Conservation (phyloP, 2,329 filamentous ascomycete species). For the Alternaria panax region DNA sequence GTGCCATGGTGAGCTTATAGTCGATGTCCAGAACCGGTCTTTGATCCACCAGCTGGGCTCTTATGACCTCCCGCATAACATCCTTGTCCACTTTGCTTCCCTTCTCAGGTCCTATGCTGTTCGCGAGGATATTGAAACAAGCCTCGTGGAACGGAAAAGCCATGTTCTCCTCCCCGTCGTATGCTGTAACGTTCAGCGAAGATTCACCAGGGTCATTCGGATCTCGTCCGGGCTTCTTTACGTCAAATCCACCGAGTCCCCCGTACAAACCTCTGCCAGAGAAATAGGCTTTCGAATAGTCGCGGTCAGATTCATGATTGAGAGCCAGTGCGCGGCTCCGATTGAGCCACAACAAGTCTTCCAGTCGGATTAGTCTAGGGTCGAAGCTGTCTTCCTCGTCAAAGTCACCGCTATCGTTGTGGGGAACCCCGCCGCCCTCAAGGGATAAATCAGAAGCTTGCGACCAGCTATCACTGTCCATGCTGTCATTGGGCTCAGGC, state of each 20-base stretch:
- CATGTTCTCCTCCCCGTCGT: neutral
- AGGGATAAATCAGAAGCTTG: slow-evolving; percentile 9
- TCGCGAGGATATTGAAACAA: slow-evolving; percentile 27
- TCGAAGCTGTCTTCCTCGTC: slow-evolving; percentile 24
- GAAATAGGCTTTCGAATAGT: slow-evolving; percentile 21
- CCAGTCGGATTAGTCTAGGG: slow-evolving; percentile 11
- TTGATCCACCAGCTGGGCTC: slow-evolving; percentile 5
- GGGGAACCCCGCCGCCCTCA: neutral
- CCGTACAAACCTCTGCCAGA: slow-evolving; percentile 20
- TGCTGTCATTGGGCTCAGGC: neutral
- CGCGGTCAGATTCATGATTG: slow-evolving; percentile 7
- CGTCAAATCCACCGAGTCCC: slow-evolving; percentile 15
- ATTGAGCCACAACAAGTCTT: slow-evolving; percentile 25
- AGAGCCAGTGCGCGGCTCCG: slow-evolving; percentile 21
- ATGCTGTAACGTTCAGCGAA: slow-evolving; percentile 12
- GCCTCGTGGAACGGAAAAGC: slow-evolving; percentile 30
- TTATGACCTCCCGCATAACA: slow-evolving; percentile 15
- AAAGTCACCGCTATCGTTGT: slow-evolving; percentile 1
- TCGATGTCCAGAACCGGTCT: slow-evolving; percentile 15
- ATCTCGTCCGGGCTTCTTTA: slow-evolving; percentile 12
- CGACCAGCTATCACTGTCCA: slow-evolving; percentile 5
- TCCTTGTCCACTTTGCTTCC: slow-evolving; percentile 20
- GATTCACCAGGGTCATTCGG: slow-evolving; percentile 12
- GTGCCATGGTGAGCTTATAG: slow-evolving; percentile 14
- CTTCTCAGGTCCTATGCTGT: slow-evolving; percentile 13